A percentile compares a stretch with the other conserved stretches of the same genome.
phyloP scores from a whole-genome alignment of 306 rosid species.

The Ochetophila trinervis region DNA sequence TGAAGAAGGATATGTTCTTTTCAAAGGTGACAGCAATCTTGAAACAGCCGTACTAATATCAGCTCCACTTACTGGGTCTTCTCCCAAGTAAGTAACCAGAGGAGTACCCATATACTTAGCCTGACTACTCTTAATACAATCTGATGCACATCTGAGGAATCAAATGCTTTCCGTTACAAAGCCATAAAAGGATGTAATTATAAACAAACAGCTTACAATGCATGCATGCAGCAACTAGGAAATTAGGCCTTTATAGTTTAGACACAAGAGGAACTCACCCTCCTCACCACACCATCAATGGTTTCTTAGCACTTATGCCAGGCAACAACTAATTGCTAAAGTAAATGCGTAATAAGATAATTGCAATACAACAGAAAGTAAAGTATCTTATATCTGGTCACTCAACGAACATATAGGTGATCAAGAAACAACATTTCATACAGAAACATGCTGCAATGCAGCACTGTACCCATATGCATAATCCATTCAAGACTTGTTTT shows the following conservation, averaged over 20 bases:
- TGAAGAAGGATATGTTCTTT: conserved; percentile 47
- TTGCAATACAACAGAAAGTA: too few species aligned
- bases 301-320: neutral
- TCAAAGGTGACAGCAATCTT: conserved; percentile 66
- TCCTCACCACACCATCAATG: neutral
- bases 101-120: conserved; percentile 84
- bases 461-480: neutral
- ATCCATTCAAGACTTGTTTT: neutral
- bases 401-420: too few species aligned
- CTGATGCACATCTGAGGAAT: conserved; percentile 39
- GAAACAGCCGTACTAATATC: conserved; percentile 52
- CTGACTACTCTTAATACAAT: conserved; percentile 58
- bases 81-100: conserved; percentile 70
- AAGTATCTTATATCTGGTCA: too few species aligned
- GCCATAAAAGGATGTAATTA: neutral
- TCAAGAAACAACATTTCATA: neutral
- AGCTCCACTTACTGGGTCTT: conserved; percentile 53
- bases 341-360: neutral
- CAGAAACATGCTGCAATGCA: neutral
- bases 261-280: neutral
- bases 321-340: neutral
- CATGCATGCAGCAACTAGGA: neutral
- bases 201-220: neutral
- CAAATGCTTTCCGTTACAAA: conserved; percentile 14
- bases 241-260: neutral